Percentiles rank a stretch among this genome's conserved stretches.
Conservation (phyloP, 73 alveolate genomes). For the Diophrys sp. region DNA sequence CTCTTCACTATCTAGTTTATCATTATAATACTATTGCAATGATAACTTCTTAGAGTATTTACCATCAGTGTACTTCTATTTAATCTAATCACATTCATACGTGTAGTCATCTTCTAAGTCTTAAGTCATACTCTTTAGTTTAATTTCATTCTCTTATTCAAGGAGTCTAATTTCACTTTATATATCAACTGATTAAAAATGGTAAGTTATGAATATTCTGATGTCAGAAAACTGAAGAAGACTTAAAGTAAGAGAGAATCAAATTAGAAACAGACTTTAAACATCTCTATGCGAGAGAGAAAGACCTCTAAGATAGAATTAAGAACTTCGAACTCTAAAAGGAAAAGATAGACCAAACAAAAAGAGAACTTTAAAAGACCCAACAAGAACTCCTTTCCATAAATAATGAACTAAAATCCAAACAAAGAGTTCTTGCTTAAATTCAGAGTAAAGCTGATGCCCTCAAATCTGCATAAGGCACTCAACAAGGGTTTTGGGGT, state of each 20-base stretch:
- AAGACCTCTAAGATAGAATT: not conserved
- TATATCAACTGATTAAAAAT: too few species aligned
- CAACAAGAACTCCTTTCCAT: not conserved
- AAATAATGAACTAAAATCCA: not conserved
- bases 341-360: not conserved
- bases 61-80: too few species aligned
- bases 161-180: too few species aligned
- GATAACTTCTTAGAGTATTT: too few species aligned
- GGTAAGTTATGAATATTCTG: too few species aligned
- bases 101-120: too few species aligned
- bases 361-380: not conserved
- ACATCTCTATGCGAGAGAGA: not conserved
- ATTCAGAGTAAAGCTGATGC: not conserved
- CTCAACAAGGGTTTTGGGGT: not conserved
- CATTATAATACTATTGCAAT: too few species aligned
- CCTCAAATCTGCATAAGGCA: not conserved
- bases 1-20: too few species aligned
- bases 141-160: too few species aligned
- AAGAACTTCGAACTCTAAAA: not conserved
- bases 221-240: not conserved
- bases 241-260: not conserved
- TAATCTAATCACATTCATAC: too few species aligned
- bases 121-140: too few species aligned
- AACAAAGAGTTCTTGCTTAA: not conserved
- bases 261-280: not conserved